Base-by-base conservation (phyloP, 2,329 filamentous ascomycete genomes). In the Ustulina deusta region DNA sequence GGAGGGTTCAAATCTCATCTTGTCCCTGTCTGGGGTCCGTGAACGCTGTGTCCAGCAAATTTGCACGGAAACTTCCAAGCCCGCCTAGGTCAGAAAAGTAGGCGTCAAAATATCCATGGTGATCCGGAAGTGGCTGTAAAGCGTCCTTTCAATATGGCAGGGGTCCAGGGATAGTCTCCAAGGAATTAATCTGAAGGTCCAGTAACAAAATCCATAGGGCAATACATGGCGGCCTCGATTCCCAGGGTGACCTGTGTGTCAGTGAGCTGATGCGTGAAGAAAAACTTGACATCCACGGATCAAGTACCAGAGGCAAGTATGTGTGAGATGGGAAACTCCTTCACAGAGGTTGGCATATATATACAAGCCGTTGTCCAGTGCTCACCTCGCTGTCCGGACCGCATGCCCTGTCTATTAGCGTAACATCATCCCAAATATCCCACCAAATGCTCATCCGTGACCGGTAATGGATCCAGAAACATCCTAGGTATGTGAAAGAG, bases 331-430 rank as follows among this genome's bases (percentile, higher is more conserved):
- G 56, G 71, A 69, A 72, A 73, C 73, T 82, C 81, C 76, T 79
- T 80, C 78, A 78, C 80, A 73, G 78, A 78, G 76, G 74, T 80
- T 83, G 80, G 80, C 78, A 80, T 72, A 85, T 84, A 82, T 85
- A 85, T 83, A 86, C 81, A 82, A 81, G 81, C 79, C 77, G 69
- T 67, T 64, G 62, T 76, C 74, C 78, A 78, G 75, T 74, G 82
- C 84, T 85, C 80, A 85, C 84, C 84, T 83, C 81, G 83, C 83
- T 86, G 83, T 84, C 84, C 82, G 78, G 82, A 82, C 77, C 75
- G 77, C 75, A 76, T 78, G 79, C 79, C 74, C 74, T 77, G 73
- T 77, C 74, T 77, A 76, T 77, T 75, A 77, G 77, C 75, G 42
- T 65, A 75, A 73, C 69, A 71, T 72, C 70, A 66, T 75, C 75